phyloP scores from a whole-genome alignment of 805 yeast species.

The Ogataea parapolymorpha region DNA sequence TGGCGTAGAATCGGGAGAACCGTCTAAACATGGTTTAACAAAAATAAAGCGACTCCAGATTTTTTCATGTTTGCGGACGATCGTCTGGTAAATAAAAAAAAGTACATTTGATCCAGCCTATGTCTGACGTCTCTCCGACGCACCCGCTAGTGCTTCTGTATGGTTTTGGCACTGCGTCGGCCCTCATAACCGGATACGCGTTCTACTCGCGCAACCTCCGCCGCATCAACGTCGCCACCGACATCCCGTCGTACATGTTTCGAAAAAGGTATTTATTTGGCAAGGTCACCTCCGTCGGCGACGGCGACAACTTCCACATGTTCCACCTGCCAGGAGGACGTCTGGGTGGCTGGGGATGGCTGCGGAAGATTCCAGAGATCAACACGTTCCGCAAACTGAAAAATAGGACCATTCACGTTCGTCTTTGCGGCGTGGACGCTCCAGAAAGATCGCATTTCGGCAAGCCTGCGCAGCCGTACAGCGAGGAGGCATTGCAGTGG shows the following conservation, averaged over 20 bases:
- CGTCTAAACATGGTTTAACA: conserved; percentile 3
- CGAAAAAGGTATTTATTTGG: conserved; percentile 55
- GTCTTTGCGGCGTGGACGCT: conserved; percentile 94
- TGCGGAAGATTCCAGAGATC: conserved; percentile 60
- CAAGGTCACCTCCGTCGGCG: conserved; percentile 85
- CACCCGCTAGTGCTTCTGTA: conserved; percentile 32
- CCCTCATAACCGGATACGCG: conserved; percentile 40
- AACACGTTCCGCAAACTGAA: conserved; percentile 45
- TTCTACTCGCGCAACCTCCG: conserved; percentile 45
- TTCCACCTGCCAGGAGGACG: conserved; percentile 93
- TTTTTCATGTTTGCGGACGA: neutral
- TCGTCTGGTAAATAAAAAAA: neutral
- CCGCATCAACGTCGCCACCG: conserved; percentile 46
- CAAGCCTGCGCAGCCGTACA: conserved; percentile 82
- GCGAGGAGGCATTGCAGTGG: conserved; percentile 85
- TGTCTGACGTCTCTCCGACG: conserved; percentile 18
- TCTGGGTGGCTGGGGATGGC: conserved; percentile 91
- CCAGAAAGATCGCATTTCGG: conserved; percentile 97
- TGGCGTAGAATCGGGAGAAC: conserved; percentile 14
- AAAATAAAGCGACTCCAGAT: neutral
- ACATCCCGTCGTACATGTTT: conserved; percentile 48
- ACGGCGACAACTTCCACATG: conserved; percentile 91
- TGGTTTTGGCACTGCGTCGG: conserved; percentile 28
- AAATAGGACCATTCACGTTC: conserved; percentile 69
- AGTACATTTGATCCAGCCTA: neutral